These are phyloP conservation scores for Fusarium staphyleae DNA, from an alignment of 2,329 filamentous ascomycete species.

Conservation along the genomic window DNA sequence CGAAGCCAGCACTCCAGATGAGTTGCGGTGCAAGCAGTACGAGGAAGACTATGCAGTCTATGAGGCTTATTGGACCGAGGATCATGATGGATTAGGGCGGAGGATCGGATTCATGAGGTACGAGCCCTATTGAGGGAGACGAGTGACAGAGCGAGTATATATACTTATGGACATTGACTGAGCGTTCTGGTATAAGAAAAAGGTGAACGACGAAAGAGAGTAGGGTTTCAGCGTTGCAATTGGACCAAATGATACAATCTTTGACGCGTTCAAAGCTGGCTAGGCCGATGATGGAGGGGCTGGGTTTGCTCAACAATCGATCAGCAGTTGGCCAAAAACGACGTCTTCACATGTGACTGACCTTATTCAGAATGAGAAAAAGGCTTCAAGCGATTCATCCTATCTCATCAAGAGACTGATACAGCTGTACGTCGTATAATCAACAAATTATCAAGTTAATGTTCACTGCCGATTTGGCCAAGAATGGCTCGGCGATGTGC, in stretches of 20 bases:
- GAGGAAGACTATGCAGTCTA: constrained; percentile 78
- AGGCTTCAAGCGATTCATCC: background rate
- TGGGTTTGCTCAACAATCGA: constrained; percentile 5
- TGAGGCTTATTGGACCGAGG: constrained; percentile 73
- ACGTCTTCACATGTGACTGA: constrained; percentile 19
- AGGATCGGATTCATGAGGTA: constrained; percentile 6
- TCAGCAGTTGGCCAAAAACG: constrained; percentile 5
- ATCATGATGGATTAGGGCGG: constrained; percentile 62
- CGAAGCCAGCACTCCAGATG: constrained; percentile 69
- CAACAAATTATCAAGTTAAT: too few relatives aligned
- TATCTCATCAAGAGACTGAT: background rate
- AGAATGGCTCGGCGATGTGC: constrained; percentile 7
- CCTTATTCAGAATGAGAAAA: too few relatives aligned
- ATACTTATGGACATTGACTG: background rate
- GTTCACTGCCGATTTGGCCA: background rate
- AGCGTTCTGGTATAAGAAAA: background rate
- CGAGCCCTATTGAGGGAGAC: constrained; percentile 5
- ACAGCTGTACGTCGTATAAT: background rate
- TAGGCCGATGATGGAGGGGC: constrained; percentile 35
- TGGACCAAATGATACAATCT: constrained; percentile 4
- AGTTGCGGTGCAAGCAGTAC: constrained; percentile 75
- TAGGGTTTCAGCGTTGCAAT: constrained; percentile 4
- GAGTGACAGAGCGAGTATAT: background rate
- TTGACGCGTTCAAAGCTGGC: constrained; percentile 28
- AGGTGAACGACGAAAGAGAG: background rate